Evolutionary conservation across 1,284 basidiomycete genomes (phyloP).

Genomic region (Marasmius oreades): DNA sequence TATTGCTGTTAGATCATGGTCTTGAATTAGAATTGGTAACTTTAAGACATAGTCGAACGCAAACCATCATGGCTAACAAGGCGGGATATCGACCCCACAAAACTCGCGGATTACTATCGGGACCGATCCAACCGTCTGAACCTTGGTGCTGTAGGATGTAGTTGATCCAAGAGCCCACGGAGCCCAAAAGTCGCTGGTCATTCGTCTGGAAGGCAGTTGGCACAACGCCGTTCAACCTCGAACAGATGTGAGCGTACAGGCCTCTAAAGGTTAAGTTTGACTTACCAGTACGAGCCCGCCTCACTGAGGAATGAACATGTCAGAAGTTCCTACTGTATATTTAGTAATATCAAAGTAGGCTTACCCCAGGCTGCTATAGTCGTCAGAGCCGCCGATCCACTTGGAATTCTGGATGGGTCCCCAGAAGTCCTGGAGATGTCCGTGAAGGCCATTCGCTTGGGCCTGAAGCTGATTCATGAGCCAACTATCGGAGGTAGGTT

Average conservation of each 20-base stretch:
- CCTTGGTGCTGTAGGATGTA: not conserved
- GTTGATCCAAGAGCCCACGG: not conserved
- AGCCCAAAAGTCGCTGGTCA: not conserved
- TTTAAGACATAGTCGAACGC: not conserved
- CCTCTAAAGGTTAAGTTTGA: not conserved
- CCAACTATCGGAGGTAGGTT: not conserved
- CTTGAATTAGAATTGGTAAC: not conserved
- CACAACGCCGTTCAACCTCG: not conserved
- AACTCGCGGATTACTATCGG: not conserved
- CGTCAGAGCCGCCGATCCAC: not conserved
- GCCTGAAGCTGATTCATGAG: not conserved
- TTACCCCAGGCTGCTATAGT: not conserved
- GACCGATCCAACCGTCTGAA: not conserved
- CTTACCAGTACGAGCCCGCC: not conserved
- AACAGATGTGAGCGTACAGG: not conserved
- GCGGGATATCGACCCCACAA: not conserved
- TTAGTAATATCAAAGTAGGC: not conserved
- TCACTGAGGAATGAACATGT: not conserved
- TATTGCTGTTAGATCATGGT: not conserved
- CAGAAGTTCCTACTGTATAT: not conserved
- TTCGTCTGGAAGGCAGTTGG: not conserved
- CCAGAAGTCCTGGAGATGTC: not conserved
- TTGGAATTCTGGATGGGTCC: not conserved
- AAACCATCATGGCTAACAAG: constrained; percentile 2
- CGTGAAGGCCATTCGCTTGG: not conserved